These are phyloP conservation scores for Fonsecaea erecta DNA, from an alignment of 2,329 filamentous ascomycete species.

Conservation along the genomic window DNA sequence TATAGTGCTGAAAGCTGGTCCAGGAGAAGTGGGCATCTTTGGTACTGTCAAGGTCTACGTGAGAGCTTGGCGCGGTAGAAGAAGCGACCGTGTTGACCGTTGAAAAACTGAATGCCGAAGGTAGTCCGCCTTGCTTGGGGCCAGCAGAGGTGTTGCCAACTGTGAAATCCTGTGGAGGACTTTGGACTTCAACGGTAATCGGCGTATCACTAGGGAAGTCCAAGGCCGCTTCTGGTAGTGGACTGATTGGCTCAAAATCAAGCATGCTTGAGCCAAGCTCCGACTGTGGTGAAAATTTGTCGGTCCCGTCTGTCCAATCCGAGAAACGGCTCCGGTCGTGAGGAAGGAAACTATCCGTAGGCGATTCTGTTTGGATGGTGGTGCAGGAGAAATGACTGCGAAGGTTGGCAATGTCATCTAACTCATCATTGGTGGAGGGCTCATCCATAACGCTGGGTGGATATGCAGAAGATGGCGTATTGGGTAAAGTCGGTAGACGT, in stretches of 20 bases:
- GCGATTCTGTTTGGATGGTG: constrained; percentile 35
- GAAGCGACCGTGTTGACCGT: constrained; percentile 44
- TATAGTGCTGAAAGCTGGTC: constrained; percentile 35
- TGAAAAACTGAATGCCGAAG: constrained; percentile 43
- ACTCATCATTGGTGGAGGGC: constrained; percentile 11
- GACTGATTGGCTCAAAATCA: constrained; percentile 33
- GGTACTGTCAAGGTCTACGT: constrained; percentile 23
- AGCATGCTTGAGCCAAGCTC: constrained; percentile 27
- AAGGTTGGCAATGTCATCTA: constrained; percentile 26
- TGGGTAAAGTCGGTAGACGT: constrained; percentile 52
- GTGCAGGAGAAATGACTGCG: constrained; percentile 38
- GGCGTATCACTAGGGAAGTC: background rate
- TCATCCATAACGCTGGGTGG: constrained; percentile 30
- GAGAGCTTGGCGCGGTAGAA: constrained; percentile 29
- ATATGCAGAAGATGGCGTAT: constrained; percentile 51
- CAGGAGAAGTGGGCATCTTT: constrained; percentile 24
- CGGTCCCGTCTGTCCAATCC: constrained; percentile 45
- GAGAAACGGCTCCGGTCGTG: constrained; percentile 49
- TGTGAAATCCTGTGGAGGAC: constrained; percentile 23
- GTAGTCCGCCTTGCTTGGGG: constrained; percentile 37
- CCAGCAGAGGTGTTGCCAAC: constrained; percentile 31
- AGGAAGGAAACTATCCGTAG: constrained; percentile 22
- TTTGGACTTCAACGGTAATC: background rate
- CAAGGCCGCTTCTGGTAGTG: constrained; percentile 12
- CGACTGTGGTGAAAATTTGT: constrained; percentile 38